Base-by-base conservation (phyloP, 345 rosid species). In the Aethionema arabicum region DNA sequence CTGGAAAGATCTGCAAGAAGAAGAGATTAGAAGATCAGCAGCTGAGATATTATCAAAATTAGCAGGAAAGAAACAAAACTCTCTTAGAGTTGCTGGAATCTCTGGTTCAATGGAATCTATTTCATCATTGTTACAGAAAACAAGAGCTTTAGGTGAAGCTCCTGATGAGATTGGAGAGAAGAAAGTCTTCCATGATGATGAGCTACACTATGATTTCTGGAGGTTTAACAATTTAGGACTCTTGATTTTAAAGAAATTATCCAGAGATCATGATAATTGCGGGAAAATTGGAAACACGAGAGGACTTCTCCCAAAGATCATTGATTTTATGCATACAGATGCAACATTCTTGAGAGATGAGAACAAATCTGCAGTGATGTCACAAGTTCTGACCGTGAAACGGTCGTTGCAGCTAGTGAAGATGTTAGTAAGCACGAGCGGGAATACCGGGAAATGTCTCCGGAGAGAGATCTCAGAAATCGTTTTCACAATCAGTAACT, bases 81-180 rank as follows among this genome's bases (percentile, higher is more conserved):
- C 92, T 5, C 76, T 91, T 0, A 77, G 98, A 11, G 92, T 91
- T 6, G 80, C 96, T 0, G 95, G 92, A 52, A 86, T 88, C 56
- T 85, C 95, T 12, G 98, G 98, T 0, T 90, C 98, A 7, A 79
- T 91, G 95, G 95, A 91, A 72, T 91, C 98, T 1, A 88, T 91
- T 40, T 86, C 96, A 39, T 88, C 96, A 32, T 74, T 91, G 32
- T 85, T 91, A 32, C 86, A 86, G 67, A 82, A 59, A 11, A 79
- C 65, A 7, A 70, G 96, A 68, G 57, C 56, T 60, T 74, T 63
- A 12, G 66, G 77, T 31, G 72, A 64, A 33, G 75, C 83, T 32
- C 81, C 96, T 0, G 96, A 88, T 56, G 98, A 83, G 73, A 78
- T 88, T 49, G 82, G 84, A 7, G 96, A 88, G 56, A 85, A 84